Conservation (phyloP, 2,329 filamentous ascomycete genomes). For the Emmonsia crescens region DNA sequence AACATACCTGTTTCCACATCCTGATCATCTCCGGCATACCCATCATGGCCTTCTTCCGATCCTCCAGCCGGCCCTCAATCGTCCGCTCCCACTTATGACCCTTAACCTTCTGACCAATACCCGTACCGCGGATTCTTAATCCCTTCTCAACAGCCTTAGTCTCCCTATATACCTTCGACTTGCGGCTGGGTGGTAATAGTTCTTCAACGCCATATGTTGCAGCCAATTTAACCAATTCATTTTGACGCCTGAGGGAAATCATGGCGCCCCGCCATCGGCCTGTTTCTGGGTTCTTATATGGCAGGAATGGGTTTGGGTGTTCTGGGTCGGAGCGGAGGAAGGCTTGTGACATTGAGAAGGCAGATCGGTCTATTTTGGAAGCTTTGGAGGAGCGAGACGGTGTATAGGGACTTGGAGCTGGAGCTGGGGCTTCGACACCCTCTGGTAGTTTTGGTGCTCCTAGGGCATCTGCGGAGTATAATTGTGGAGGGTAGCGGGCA, state of each 20-base stretch:
- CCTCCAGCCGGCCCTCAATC: slow-evolving; percentile 71
- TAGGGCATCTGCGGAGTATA: slow-evolving; percentile 32
- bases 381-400: slow-evolving; percentile 34
- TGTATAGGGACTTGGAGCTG: slow-evolving; percentile 29
- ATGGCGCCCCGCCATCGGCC: slow-evolving; percentile 74
- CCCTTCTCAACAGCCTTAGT: slow-evolving; percentile 66
- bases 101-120: slow-evolving; percentile 87
- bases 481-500: slow-evolving; percentile 69
- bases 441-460: slow-evolving; percentile 18
- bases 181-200: slow-evolving; percentile 63
- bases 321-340: slow-evolving; percentile 34
- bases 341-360: slow-evolving; percentile 23
- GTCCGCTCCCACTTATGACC: slow-evolving; percentile 87
- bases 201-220: slow-evolving; percentile 67
- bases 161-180: slow-evolving; percentile 59
- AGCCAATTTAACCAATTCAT: slow-evolving; percentile 76
- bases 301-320: slow-evolving; percentile 67
- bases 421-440: slow-evolving; percentile 26
- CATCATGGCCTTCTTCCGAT: slow-evolving; percentile 83
- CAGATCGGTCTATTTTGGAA: slow-evolving; percentile 22
- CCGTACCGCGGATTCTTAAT: slow-evolving; percentile 79
- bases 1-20: slow-evolving; percentile 79
- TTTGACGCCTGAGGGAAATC: slow-evolving; percentile 72
- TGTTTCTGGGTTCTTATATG: slow-evolving; percentile 65
- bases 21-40: slow-evolving; percentile 87